Percentiles rank a stretch among this genome's conserved stretches.
Conservation (phyloP, 768 basidiomycete species). For the Hericium erinaceus region DNA sequence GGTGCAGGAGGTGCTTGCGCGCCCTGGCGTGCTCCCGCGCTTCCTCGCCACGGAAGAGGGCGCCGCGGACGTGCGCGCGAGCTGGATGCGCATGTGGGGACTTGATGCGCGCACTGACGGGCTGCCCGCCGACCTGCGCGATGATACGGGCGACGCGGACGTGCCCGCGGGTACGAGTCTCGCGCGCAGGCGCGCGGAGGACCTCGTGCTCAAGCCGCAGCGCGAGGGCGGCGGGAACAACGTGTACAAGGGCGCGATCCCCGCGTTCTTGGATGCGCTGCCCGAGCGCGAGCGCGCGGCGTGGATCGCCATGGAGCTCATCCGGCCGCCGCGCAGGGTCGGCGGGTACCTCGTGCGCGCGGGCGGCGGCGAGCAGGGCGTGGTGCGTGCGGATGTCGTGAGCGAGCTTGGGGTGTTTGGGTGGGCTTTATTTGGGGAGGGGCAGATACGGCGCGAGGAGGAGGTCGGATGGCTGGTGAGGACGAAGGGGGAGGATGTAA, state of each 20-base stretch:
- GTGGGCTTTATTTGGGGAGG: constrained; percentile 59
- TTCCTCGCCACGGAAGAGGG: constrained; percentile 48
- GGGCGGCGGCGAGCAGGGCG: constrained; percentile 34
- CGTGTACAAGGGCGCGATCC: constrained; percentile 79
- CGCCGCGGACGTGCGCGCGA: constrained; percentile 50
- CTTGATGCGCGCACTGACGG: constrained; percentile 34
- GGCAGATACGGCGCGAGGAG: constrained; percentile 40
- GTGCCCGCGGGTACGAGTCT: constrained; percentile 30
- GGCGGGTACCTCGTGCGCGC: constrained; percentile 74
- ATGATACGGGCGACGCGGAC: not conserved
- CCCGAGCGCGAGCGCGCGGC: constrained; percentile 56
- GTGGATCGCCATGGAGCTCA: constrained; percentile 96
- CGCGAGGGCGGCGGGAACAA: constrained; percentile 99
- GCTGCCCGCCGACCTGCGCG: not conserved
- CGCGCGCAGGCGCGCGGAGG: constrained; percentile 39
- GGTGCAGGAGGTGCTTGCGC: constrained; percentile 80
- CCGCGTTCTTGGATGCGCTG: constrained; percentile 59
- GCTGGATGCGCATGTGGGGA: constrained; percentile 88
- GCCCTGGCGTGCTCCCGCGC: constrained; percentile 60
- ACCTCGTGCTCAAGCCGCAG: constrained; percentile 90
- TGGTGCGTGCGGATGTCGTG: constrained; percentile 59
- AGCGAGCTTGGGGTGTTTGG: constrained; percentile 93
- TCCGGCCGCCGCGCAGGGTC: constrained; percentile 60
- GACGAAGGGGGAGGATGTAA: constrained; percentile 83
- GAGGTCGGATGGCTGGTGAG: constrained; percentile 78